Evolutionary conservation across 371 early-diverging fungal species (phyloP), one percentile per base, ranked within the genome.

Genomic region (Mortierella sp.): DNA sequence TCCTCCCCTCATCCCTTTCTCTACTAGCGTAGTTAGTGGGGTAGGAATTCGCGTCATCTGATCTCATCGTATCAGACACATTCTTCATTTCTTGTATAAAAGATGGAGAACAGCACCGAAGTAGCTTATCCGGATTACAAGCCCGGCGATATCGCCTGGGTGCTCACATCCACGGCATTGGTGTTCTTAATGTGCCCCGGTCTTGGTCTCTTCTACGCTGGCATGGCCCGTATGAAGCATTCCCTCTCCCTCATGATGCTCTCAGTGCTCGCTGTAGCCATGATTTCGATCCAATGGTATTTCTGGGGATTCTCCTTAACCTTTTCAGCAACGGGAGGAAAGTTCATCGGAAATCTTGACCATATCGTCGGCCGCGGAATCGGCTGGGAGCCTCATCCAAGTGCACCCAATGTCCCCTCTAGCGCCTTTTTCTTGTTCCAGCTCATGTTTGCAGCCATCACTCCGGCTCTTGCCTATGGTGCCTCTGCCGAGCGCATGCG

Each of bases 281-380:
- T 97, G 38, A 96, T 97, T 4, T 89, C 93, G 33, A 76, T 96
- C 62, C 93, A 96, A 87, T 97, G 97, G 97, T 92, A 94, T 61
- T 67, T 94, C 22, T 94, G 92, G 84, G 97, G 96, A 6, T 97
- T 90, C 83, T 94, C 94, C 5, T 84, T 96, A n/a, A 88, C 94
- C 0, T 92, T 97, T 78, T 93, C 93, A 1, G 81, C 89, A 63
- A 89, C 93, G 8, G 90, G 93, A 9, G 86, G 87, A 16, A 83
- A 68, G 28, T 94, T 96, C 71, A 94, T 96, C 62, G 97, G 97
- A 41, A 90, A 95, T 85, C 83, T 95, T 19, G 80, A 86, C 70
- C 88, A 87, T 66, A 87, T 85, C 70, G 71, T 87, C 63, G 84
- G 87, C 15, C 82, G 71, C 58, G 72, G 81, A 47, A 83, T 88